Evolutionary conservation across 768 basidiomycete species (phyloP).

Genomic region (Lentinula detonsa): DNA sequence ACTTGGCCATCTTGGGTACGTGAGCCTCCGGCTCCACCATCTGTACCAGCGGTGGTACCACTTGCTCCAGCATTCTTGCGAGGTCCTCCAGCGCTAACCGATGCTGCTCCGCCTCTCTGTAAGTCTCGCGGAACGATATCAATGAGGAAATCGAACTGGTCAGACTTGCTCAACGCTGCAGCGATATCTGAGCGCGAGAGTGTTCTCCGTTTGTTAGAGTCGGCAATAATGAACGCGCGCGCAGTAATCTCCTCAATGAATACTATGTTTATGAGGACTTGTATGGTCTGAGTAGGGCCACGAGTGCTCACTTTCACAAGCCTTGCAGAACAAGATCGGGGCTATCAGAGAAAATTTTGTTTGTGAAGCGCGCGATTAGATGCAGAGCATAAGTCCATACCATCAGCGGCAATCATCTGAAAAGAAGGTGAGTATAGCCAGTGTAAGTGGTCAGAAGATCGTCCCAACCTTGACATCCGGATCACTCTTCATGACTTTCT

Average conservation of each 20-base stretch:
- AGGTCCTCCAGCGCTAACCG: constrained; percentile 4
- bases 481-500: constrained; percentile 99
- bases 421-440: not conserved
- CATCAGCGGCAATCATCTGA: constrained; percentile 98
- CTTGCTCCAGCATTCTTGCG: constrained; percentile 16
- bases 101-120: constrained; percentile 25
- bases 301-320: constrained; percentile 83
- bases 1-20: constrained; percentile 1
- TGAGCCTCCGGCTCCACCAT: not conserved
- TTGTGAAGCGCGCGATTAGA: not conserved
- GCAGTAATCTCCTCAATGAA: constrained; percentile 98
- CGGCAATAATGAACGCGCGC: constrained; percentile 91
- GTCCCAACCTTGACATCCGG: constrained; percentile 85
- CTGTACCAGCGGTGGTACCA: not conserved
- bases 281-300: not conserved
- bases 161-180: constrained; percentile 85
- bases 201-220: constrained; percentile 94
- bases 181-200: constrained; percentile 91
- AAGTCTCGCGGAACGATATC: constrained; percentile 93
- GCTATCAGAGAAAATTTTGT: constrained; percentile 36
- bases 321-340: constrained; percentile 94
- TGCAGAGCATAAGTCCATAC: constrained; percentile 30
- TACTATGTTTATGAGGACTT: constrained; percentile 38
- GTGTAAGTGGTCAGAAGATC: constrained; percentile 6
- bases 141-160: constrained; percentile 97